Base-by-base conservation (phyloP, 768 basidiomycete genomes). In the Russula virescens region DNA sequence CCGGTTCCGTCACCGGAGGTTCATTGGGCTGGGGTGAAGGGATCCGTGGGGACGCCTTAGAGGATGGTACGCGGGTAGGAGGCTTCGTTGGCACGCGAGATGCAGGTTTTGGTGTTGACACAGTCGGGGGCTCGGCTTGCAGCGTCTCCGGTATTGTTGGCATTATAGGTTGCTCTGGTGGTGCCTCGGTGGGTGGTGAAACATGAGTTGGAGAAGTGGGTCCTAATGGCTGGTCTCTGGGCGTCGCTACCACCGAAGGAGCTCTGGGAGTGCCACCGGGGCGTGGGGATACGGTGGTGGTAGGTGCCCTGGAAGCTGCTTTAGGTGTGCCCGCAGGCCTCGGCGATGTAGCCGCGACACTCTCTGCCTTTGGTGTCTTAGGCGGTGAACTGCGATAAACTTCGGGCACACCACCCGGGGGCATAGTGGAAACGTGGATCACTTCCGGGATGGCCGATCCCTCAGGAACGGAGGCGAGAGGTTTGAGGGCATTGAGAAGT, bases 401-500 rank as follows among this genome's bases (percentile, higher is more conserved):
- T 28, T 62, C 64, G 45, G 58, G 61, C 13, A 63, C 58, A 13
- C 52, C 40, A 10, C 48, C 49, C 2, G 34, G 8, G 7, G n/a
- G n/a, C n/a, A 14, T 38, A 28, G 25, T 14, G 21, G 56, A 2
- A 16, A 50, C 55, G 45, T 65, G 61, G 14, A 62, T 16, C 28
- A 62, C 55, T 40, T 62, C 61, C n/a, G 64, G 64, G 40, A 62
- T 55, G 35, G 61, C 45, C 18, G 63, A 64, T 18, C 63, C 65
- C 43, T 66, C 65, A 2, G 65, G 65, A 40, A 66, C 65, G 14
- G 65, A 56, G 25, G 65, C 65, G 35, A 66, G 67, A 10, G 57
- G 64, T 19, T 68, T 65, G 8, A 74, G 58, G 14, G 73, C 74
- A 40, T 56, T 72, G 9, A 63, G 60, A 11, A 68, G 55, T 23